Evolutionary conservation across 441 rosid species (phyloP).

Genomic region (Codiaeum variegatum): DNA sequence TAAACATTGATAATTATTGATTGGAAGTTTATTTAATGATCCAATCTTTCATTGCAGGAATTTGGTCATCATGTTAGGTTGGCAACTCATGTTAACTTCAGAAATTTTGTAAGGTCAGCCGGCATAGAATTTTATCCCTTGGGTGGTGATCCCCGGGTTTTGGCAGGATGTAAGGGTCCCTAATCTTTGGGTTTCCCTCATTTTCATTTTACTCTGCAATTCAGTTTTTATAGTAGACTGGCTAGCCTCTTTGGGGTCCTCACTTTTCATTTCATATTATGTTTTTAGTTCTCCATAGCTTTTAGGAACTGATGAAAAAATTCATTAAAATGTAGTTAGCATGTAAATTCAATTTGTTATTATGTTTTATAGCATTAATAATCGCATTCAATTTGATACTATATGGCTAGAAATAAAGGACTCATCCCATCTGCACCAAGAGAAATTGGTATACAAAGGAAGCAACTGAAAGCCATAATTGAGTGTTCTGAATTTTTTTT

Average conservation of each 20-base stretch:
- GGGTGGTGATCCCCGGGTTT: slow-evolving; percentile 93
- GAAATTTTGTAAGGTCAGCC: slow-evolving; percentile 69
- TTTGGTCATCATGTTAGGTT: slow-evolving; percentile 92
- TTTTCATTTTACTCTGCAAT: slow-evolving; percentile 13
- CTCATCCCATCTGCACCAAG: slow-evolving; percentile 92
- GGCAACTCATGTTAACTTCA: slow-evolving; percentile 93
- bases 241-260: background rate
- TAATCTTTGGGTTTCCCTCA: slow-evolving; percentile 21
- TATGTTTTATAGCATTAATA: background rate
- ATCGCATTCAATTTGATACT: background rate
- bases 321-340: background rate
- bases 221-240: background rate
- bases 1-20: background rate
- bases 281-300: background rate
- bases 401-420: slow-evolving; percentile 98
- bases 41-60: slow-evolving; percentile 52
- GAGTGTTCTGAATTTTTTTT: too few species aligned
- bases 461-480: slow-evolving; percentile 87
- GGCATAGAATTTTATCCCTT: slow-evolving; percentile 89
- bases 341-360: background rate
- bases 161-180: slow-evolving; percentile 89
- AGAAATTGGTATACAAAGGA: slow-evolving; percentile 82
- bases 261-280: background rate
- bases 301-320: background rate
- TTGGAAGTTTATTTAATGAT: slow-evolving; percentile 10